Conservation (phyloP, 345 rosid species). For the Sonneratia caseolaris region DNA sequence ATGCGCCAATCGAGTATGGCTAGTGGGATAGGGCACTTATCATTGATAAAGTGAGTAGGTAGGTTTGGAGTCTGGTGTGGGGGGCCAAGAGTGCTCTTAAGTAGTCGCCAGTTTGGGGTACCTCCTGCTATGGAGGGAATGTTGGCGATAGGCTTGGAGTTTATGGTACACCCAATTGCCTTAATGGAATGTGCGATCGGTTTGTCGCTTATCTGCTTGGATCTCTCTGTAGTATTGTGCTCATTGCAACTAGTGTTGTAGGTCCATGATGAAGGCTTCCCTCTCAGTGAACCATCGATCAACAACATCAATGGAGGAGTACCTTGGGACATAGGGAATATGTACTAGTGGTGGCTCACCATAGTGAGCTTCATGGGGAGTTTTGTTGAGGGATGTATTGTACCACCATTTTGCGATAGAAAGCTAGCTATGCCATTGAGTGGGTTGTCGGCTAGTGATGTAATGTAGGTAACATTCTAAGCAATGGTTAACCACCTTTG, state of each 20-base stretch:
- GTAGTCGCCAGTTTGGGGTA: neutral
- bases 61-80: too few species aligned
- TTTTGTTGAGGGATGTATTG: neutral
- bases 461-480: neutral
- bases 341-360: neutral
- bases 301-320: neutral
- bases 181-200: neutral
- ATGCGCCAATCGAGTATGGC: neutral
- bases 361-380: conserved; percentile 7
- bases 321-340: neutral
- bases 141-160: conserved; percentile 1
- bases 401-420: conserved; percentile 3
- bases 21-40: too few species aligned
- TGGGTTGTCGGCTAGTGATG: neutral
- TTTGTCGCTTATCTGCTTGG: neutral
- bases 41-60: neutral
- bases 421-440: neutral
- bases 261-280: neutral
- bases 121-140: neutral
- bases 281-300: neutral
- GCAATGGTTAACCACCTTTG: conserved; percentile 6
- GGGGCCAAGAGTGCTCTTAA: neutral
- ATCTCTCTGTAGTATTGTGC: neutral
- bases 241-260: neutral
- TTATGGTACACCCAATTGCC: neutral